A percentile compares a stretch with the other conserved stretches of the same genome.
Conservation (phyloP, 2,329 filamentous ascomycete genomes). For the Alternaria rosae region DNA sequence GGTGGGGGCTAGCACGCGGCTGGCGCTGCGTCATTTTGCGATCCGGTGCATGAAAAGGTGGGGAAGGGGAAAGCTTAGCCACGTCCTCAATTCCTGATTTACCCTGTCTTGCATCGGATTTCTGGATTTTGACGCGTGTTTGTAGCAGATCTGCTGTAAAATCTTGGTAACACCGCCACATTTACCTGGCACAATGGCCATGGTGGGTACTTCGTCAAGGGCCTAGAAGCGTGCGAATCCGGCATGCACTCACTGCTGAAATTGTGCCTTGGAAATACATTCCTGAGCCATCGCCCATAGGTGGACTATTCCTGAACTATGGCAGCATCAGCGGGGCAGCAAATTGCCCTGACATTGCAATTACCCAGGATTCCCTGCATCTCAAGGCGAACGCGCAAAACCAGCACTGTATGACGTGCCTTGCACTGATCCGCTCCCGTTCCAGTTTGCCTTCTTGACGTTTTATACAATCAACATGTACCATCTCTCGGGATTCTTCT, state of each 20-base stretch:
- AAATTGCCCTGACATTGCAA: slow-evolving; percentile 12
- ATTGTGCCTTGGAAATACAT: slow-evolving; percentile 12
- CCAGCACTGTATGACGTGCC: slow-evolving; percentile 7
- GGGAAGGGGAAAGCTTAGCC: slow-evolving; percentile 36
- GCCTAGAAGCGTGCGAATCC: slow-evolving; percentile 23
- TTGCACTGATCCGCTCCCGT: background rate
- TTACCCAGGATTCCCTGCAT: background rate
- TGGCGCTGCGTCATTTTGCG: slow-evolving; percentile 37
- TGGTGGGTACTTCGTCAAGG: slow-evolving; percentile 14
- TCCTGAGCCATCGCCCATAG: slow-evolving; percentile 16
- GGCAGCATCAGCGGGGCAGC: background rate
- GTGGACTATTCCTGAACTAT: slow-evolving; percentile 14
- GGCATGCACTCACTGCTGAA: slow-evolving; percentile 1
- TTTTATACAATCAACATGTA: background rate
- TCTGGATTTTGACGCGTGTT: slow-evolving; percentile 10
- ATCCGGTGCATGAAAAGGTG: slow-evolving; percentile 24
- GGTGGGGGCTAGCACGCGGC: slow-evolving; percentile 25
- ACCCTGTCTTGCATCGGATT: slow-evolving; percentile 10
- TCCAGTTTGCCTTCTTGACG: background rate
- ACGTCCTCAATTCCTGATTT: slow-evolving; percentile 33
- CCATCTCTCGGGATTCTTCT: background rate
- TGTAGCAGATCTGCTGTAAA: slow-evolving; percentile 5
- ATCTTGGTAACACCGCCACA: slow-evolving; percentile 18
- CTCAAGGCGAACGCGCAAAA: background rate
- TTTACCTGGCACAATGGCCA: slow-evolving; percentile 22